Evolutionary conservation across 345 rosid genomes (phyloP).

Genomic region (Gossypium bickii): DNA sequence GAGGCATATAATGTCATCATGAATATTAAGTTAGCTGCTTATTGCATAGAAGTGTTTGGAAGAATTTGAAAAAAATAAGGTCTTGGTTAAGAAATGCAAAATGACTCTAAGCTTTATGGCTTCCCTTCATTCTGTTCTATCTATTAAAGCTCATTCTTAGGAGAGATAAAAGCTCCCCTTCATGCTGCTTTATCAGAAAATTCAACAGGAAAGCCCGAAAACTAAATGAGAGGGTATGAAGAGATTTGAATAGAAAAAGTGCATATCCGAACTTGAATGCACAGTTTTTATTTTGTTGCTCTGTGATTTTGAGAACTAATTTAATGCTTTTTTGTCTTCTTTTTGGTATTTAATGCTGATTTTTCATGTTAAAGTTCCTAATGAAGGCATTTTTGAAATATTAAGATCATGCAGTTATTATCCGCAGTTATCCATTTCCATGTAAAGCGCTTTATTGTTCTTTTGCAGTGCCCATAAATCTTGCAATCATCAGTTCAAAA

Average conservation of each 20-base stretch:
- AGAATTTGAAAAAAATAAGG: constrained; percentile 2
- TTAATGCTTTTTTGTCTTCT: neutral
- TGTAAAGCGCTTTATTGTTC: neutral
- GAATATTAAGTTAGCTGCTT: neutral
- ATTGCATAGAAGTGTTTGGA: neutral
- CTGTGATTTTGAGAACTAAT: neutral
- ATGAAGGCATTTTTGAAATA: neutral
- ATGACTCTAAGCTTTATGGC: neutral
- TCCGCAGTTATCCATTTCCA: neutral
- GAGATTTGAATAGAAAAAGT: neutral
- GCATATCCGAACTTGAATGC: neutral
- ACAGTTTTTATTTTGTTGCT: neutral
- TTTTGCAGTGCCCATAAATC: neutral
- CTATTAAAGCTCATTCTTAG: neutral
- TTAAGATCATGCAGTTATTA: neutral
- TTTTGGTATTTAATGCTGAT: neutral
- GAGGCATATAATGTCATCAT: neutral
- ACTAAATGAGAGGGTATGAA: neutral
- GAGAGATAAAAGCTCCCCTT: neutral
- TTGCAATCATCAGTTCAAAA: neutral
- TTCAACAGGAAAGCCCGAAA: neutral
- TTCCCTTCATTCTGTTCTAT: neutral
- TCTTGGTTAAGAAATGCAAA: constrained; percentile 3
- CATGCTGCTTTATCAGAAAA: neutral
- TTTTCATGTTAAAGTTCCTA: neutral